phyloP scores from a whole-genome alignment of 1,284 basidiomycete genomes.

The Mycena sp. region DNA sequence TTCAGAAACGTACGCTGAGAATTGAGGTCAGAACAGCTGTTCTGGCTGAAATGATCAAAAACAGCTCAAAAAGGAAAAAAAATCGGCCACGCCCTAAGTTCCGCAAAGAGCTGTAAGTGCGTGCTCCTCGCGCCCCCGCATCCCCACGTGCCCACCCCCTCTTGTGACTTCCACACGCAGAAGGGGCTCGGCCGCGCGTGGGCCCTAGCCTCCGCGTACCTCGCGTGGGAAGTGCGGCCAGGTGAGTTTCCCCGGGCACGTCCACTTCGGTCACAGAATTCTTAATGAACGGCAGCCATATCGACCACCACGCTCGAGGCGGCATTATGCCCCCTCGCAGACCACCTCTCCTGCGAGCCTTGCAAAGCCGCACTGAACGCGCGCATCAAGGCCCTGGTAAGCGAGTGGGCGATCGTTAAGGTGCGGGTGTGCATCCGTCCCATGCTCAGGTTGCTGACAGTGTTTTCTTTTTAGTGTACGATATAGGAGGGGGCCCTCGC shows the following conservation, averaged over 20 bases:
- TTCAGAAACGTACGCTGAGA: no score
- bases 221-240: constrained; percentile 73
- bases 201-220: constrained; percentile 72
- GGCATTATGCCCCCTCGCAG: constrained; percentile 63
- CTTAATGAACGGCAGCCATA: constrained; percentile 50
- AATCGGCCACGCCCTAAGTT: no score
- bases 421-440: no score
- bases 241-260: constrained; percentile 47
- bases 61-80: no score
- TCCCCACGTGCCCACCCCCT: no score
- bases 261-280: not conserved
- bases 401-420: constrained; percentile 82
- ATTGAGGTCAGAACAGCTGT: no score
- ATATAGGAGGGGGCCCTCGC: no score
- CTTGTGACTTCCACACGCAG: constrained; percentile 68
- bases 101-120: no score
- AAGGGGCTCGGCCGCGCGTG: constrained; percentile 70
- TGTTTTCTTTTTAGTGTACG: no score
- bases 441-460: no score
- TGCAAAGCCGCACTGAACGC: constrained; percentile 70
- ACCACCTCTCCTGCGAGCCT: constrained; percentile 66
- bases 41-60: no score
- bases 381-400: constrained; percentile 70
- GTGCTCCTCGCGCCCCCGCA: no score
- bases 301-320: constrained; percentile 68